phyloP scores from a whole-genome alignment of 2,329 filamentous ascomycete species.

The Immersiporthe knoxdaviesiana region DNA sequence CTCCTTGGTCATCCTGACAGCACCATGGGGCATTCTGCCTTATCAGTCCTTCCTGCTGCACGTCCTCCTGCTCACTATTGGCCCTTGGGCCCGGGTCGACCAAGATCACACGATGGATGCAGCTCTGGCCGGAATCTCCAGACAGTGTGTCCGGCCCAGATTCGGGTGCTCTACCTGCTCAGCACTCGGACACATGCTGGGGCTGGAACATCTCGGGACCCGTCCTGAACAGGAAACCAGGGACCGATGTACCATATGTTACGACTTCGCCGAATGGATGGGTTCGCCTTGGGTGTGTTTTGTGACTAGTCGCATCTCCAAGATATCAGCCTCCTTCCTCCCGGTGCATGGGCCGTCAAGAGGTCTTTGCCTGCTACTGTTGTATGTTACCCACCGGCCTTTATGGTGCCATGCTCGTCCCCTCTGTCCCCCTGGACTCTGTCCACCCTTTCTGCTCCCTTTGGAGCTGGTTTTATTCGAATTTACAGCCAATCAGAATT shows the following conservation, averaged over 20 bases:
- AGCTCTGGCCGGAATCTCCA: slow-evolving; percentile 14
- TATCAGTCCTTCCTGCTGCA: not conserved
- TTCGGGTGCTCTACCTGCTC: slow-evolving; percentile 1
- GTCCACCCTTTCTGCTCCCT: slow-evolving; percentile 13
- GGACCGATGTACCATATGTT: slow-evolving; percentile 13
- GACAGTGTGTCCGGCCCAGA: slow-evolving; percentile 18
- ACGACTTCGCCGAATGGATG: slow-evolving; percentile 10
- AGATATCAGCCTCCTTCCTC: slow-evolving; percentile 16
- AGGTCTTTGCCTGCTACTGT: slow-evolving; percentile 5
- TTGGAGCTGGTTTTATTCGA: slow-evolving; percentile 24
- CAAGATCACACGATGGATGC: not conserved
- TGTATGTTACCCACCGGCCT: not conserved
- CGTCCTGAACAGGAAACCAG: slow-evolving; percentile 26
- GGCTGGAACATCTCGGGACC: slow-evolving; percentile 28
- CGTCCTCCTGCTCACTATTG: not conserved
- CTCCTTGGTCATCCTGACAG: not conserved
- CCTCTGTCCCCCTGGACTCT: not conserved
- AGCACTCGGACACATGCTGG: slow-evolving; percentile 2
- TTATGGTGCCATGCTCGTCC: slow-evolving; percentile 13
- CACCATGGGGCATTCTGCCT: not conserved
- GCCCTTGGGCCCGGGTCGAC: not conserved
- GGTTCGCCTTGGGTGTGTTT: slow-evolving; percentile 6
- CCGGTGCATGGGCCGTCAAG: slow-evolving; percentile 23
- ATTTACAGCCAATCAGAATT: slow-evolving; percentile 32
- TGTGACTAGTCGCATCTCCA: slow-evolving; percentile 12